Conservation (phyloP, 192 early-diverging fungal genomes). For the Martensiomyces pterosporus region DNA sequence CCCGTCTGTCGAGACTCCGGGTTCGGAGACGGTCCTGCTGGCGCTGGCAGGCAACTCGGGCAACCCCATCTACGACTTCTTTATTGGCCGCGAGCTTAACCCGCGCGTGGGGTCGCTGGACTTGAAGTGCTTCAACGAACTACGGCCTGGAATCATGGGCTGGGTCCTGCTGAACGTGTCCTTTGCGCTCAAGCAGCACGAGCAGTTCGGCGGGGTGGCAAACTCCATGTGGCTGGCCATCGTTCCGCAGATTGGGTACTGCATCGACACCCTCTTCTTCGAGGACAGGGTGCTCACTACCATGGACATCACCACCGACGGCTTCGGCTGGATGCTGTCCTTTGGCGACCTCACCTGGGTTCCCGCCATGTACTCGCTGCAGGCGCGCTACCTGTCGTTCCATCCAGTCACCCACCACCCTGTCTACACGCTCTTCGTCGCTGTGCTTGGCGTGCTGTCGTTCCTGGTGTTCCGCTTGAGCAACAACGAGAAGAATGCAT, state of each 20-base stretch:
- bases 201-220: conserved; percentile 59
- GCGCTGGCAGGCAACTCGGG: conserved; percentile 90
- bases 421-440: conserved; percentile 38
- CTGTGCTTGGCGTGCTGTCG: conserved; percentile 54
- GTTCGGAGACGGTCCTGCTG: conserved; percentile 56
- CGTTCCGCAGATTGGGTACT: conserved; percentile 77
- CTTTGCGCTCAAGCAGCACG: conserved; percentile 74
- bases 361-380: conserved; percentile 83
- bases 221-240: conserved; percentile 75
- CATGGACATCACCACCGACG: conserved; percentile 97
- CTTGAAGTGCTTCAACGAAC: conserved; percentile 91
- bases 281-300: conserved; percentile 83
- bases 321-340: conserved; percentile 88
- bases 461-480: conserved; percentile 84
- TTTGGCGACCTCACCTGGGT: conserved; percentile 86
- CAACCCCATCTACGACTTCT: conserved; percentile 87
- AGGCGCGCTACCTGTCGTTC: conserved; percentile 80
- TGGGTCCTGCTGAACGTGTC: conserved; percentile 81
- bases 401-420: conserved; percentile 61
- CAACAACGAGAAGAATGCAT: conserved; percentile 89
- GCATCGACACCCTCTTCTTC: conserved; percentile 71
- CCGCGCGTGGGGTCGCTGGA: conserved; percentile 81
- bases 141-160: conserved; percentile 88
- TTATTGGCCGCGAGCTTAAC: conserved; percentile 95
- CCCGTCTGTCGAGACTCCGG: conserved; percentile 7